Evolutionary conservation across 2,329 filamentous ascomycete species (phyloP), one percentile per base, ranked within the genome.

Genomic region (Dactylonectria estremocensis): DNA sequence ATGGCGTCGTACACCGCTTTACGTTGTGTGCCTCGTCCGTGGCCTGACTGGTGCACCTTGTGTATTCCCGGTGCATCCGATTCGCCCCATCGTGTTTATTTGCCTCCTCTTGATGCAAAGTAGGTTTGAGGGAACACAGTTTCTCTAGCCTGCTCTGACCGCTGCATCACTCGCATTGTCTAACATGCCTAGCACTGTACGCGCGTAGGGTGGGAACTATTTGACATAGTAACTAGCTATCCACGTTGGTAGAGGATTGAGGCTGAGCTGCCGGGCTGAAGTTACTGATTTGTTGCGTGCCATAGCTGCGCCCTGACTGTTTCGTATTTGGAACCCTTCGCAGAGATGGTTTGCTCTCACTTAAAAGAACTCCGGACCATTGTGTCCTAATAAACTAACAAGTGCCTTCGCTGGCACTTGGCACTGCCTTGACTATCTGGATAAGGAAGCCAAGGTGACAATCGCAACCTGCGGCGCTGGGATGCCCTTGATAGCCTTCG

Each of bases 391-490:
- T 18, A 31, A 28, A 16, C 18, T 16, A 14, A 50, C 22, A 24
- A 59, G n/a, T n/a, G n/a, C n/a, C n/a, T n/a, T n/a, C n/a, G n/a
- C n/a, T 18, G 22, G 33, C 31, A 64, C 28, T 56, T 56, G 50
- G 22, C 31, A 48, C 59, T 61, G 52, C 61, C 59, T 61, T 55
- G 63, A 57, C 20, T 16, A 46, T 48, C 24, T 33, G 13, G 22
- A 68, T 58, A 61, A 55, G 69, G 69, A 37, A 70, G 49, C 64
- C 58, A 70, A 67, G 52, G 46, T 54, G 72, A 45, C 66, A 60
- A 63, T 61, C 40, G 24, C 24, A 24, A 55, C 63, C 45, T 53
- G 54, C 16, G 37, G 52, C 48, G 50, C 59, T 14, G 16, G 70
- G 73, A 66, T 73, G 60, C 37, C 66, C 57, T 58, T 68, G 54